phyloP scores from a whole-genome alignment of 257 asterid genomes.

The Solanum paucissectum region DNA sequence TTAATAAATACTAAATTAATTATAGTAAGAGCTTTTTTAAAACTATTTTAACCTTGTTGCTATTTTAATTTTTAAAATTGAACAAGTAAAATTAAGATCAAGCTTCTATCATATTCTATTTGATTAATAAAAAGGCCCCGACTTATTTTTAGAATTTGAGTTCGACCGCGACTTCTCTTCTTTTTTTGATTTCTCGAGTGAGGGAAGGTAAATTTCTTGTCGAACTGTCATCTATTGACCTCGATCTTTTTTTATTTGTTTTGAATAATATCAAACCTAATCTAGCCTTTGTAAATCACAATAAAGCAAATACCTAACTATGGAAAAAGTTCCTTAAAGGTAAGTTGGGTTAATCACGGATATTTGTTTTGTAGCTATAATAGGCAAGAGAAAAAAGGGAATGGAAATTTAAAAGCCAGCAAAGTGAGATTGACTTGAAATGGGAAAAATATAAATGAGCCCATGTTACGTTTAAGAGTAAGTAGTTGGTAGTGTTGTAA shows the following conservation, averaged over 20 bases:
- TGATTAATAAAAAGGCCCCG: neutral
- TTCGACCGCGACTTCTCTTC: accelerated
- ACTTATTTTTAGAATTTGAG: neutral
- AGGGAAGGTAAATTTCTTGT: neutral
- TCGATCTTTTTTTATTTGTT: too few relatives aligned
- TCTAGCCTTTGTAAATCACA: neutral
- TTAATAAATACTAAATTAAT: neutral
- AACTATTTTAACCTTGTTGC: neutral
- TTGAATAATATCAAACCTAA: neutral
- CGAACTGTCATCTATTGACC: neutral
- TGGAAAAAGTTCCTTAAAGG: neutral
- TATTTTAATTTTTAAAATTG: too few relatives aligned
- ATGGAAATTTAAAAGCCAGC: neutral
- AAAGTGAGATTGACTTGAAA: neutral
- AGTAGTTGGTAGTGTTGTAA: neutral
- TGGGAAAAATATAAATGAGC: neutral
- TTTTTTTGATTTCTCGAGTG: neutral
- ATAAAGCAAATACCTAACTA: neutral
- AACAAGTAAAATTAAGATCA: neutral
- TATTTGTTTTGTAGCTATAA: neutral
- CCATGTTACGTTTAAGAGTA: neutral
- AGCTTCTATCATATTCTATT: too few relatives aligned
- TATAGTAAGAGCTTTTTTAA: neutral
- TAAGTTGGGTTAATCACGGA: neutral
- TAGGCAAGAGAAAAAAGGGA: neutral